phyloP scores from a whole-genome alignment of 108 stramenopile species.

The Hondaea fermentalgiana region DNA sequence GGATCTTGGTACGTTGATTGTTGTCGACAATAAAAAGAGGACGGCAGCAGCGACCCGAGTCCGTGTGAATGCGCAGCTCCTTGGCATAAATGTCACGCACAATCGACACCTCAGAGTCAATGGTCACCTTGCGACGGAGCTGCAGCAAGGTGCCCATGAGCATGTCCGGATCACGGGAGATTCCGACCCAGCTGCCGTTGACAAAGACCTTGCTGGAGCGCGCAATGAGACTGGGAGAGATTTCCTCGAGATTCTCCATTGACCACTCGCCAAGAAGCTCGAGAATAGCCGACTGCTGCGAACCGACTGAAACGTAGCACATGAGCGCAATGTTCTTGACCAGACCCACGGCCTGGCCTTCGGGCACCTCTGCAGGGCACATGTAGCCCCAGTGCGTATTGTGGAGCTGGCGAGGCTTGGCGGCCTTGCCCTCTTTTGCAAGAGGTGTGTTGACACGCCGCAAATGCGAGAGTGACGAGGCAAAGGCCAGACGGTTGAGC shows the following conservation, averaged over 20 bases:
- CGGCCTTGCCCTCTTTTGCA: constrained; percentile 92
- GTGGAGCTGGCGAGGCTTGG: constrained; percentile 90
- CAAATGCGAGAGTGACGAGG: constrained; percentile 94
- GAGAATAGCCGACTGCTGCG: constrained; percentile 75
- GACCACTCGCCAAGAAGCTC: constrained; percentile 84
- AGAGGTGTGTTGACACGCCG: constrained; percentile 92
- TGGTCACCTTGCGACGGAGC: constrained; percentile 71
- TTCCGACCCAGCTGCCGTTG: constrained; percentile 88
- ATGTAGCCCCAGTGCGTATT: constrained; percentile 98
- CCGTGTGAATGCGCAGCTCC: constrained; percentile 90
- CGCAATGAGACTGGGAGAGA: constrained; percentile 16
- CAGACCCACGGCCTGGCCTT: constrained; percentile 94
- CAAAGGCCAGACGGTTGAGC: constrained; percentile 76
- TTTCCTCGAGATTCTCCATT: constrained; percentile 73
- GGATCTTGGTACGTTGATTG: constrained; percentile 61
- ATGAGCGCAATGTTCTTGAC: constrained; percentile 96
- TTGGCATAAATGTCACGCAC: constrained; percentile 83
- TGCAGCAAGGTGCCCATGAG: constrained; percentile 66
- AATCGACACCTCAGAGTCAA: constrained; percentile 92
- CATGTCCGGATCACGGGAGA: constrained; percentile 60
- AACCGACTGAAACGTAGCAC: constrained; percentile 92
- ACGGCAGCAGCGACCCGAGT: constrained; percentile 94
- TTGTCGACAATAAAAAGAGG: constrained; percentile 87
- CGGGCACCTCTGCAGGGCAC: constrained; percentile 95
- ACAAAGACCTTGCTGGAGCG: constrained; percentile 77